phyloP scores from a whole-genome alignment of 371 early-diverging fungal species.

The Syncephalis fuscata region DNA sequence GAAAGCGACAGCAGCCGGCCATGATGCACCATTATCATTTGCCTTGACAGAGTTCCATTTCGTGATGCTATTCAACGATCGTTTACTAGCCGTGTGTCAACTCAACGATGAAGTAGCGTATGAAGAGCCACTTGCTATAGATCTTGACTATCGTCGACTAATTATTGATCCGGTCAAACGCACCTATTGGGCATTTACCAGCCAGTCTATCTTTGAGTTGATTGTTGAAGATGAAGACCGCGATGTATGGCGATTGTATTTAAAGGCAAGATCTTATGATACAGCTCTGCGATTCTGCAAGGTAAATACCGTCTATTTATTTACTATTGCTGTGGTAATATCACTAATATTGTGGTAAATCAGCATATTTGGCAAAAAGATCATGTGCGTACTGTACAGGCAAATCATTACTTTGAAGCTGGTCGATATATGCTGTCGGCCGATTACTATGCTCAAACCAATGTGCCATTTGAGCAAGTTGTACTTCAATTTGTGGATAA shows the following conservation, averaged over 20 bases:
- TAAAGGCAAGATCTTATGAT: constrained; percentile 55
- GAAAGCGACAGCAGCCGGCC: constrained; percentile 20
- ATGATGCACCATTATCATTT: constrained; percentile 51
- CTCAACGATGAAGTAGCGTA: constrained; percentile 66
- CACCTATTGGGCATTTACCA: constrained; percentile 82
- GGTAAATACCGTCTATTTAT: constrained; percentile 11
- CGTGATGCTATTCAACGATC: constrained; percentile 55
- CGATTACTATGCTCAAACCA: constrained; percentile 64
- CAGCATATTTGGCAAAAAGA: constrained; percentile 32
- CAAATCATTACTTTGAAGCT: constrained; percentile 64
- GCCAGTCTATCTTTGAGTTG: constrained; percentile 61
- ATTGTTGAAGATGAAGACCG: constrained; percentile 77
- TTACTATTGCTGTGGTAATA: too few species aligned
- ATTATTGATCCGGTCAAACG: constrained; percentile 54
- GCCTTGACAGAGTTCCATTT: constrained; percentile 79
- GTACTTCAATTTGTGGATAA: constrained; percentile 62
- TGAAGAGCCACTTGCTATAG: constrained; percentile 52
- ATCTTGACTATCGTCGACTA: neutral
- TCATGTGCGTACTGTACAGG: constrained; percentile 62
- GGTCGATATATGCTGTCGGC: constrained; percentile 61
- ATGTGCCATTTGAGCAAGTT: constrained; percentile 72
- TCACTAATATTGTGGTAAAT: neutral
- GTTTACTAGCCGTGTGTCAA: constrained; percentile 55
- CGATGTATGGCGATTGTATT: constrained; percentile 79
- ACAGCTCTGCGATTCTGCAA: constrained; percentile 58